Evolutionary conservation across 169 alveolate genomes (phyloP), one percentile per base, ranked within the genome.

Genomic region (Plasmodium relictum): DNA sequence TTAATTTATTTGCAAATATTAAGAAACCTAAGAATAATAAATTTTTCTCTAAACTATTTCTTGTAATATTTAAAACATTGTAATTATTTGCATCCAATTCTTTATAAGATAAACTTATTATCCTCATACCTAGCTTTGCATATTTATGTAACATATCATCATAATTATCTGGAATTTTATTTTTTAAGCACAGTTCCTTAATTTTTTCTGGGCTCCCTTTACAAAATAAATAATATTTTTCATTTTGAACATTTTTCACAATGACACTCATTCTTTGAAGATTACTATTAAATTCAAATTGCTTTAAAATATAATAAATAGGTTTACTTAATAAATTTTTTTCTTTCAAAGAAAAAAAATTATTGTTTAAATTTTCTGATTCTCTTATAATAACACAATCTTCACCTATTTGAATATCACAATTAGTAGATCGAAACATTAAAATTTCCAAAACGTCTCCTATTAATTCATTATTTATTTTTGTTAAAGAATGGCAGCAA

Each of bases 31-130:
- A 71, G 73, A 92, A 63, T 6, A 41, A 63, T 52, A 92, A 88
- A 37, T 92, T 89, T 26, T 88, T 76, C 31, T 92, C 95, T 26
- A 89, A 71, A 12, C 18, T 9, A 31, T 88, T 91, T 78, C 96
- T 66, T 59, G 31, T 66, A 16, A 54, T 24, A 7, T 54, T 54
- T 54, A 54, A 54, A 18, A 54, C 1, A 22, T 54, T 54, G 6
- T 18, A 6, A 54, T 54, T n/a, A 18, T 54, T 12, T 54, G 63
- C 0, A 3, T 54, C 9, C 22, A 54, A 18, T 14, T 24, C 22
- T 54, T 54, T 54, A 14, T 54, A 54, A 16, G 9, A 54, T 14
- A 54, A 6, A 24, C 63, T 54, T 54, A 54, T 18, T 54, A 54
- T 54, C 14, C 63, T 54, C 63, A 54, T 54, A 54, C 63, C 63